Evolutionary conservation across 2,329 filamentous ascomycete species (phyloP).

Genomic region (Fusarium agapanthi): DNA sequence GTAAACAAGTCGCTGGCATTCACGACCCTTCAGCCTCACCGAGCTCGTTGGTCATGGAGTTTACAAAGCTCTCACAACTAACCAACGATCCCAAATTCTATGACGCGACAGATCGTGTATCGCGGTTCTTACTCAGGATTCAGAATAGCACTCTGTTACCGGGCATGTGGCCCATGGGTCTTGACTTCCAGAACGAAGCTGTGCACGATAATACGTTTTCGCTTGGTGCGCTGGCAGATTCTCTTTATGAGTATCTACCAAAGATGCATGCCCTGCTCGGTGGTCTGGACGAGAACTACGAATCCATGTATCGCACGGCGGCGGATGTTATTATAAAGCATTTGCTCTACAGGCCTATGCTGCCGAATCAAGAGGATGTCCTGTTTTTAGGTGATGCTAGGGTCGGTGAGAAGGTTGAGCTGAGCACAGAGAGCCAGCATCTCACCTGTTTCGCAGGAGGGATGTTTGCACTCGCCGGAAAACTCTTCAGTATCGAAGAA

Average conservation of each 20-base stretch:
- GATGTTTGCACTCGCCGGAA: slow-evolving; percentile 71
- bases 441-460: slow-evolving; percentile 74
- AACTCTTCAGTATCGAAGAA: slow-evolving; percentile 60
- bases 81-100: slow-evolving; percentile 78
- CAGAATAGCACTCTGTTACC: slow-evolving; percentile 77
- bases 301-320: slow-evolving; percentile 70
- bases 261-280: slow-evolving; percentile 73
- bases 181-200: slow-evolving; percentile 68
- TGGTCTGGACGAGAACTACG: slow-evolving; percentile 68
- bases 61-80: slow-evolving; percentile 77
- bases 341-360: slow-evolving; percentile 76
- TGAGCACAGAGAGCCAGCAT: slow-evolving; percentile 57
- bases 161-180: slow-evolving; percentile 77
- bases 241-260: slow-evolving; percentile 68
- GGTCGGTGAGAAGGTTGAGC: slow-evolving; percentile 28
- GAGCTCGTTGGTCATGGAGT: slow-evolving; percentile 78
- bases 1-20: slow-evolving; percentile 58
- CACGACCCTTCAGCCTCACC: slow-evolving; percentile 58
- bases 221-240: slow-evolving; percentile 64
- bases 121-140: slow-evolving; percentile 71
- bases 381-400: slow-evolving; percentile 53
- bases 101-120: slow-evolving; percentile 79
- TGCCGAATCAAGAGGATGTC: slow-evolving; percentile 67
- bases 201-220: slow-evolving; percentile 57
- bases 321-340: slow-evolving; percentile 69